Evolutionary conservation across 1,284 basidiomycete species (phyloP).

Genomic region (Meira nashicola): DNA sequence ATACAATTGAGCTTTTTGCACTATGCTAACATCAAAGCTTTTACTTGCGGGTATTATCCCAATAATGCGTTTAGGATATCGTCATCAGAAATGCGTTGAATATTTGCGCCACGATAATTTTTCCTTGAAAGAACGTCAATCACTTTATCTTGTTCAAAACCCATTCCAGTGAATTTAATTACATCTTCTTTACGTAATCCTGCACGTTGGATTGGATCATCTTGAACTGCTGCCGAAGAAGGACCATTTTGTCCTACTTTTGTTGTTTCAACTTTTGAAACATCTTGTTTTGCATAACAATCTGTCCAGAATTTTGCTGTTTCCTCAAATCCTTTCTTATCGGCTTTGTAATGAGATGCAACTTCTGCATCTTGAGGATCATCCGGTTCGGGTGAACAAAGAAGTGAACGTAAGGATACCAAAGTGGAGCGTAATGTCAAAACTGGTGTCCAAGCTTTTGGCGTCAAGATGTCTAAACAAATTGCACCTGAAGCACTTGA

Average conservation of each 20-base stretch:
- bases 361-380: conserved; percentile 94
- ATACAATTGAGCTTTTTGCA: too few species aligned
- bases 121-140: conserved; percentile 81
- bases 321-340: conserved; percentile 77
- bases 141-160: conserved; percentile 70
- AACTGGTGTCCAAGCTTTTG: conserved; percentile 70
- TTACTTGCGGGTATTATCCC: background rate
- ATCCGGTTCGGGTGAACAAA: conserved; percentile 93
- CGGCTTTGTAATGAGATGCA: conserved; percentile 90
- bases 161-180: conserved; percentile 54
- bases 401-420: conserved; percentile 86
- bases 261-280: conserved; percentile 16
- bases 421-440: conserved; percentile 88
- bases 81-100: conserved; percentile 42
- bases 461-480: conserved; percentile 70
- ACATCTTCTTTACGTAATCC: conserved; percentile 57
- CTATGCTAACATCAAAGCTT: too few species aligned
- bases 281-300: conserved; percentile 35
- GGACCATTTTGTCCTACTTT: conserved; percentile 20
- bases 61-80: conserved; percentile 40
- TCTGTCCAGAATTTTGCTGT: conserved; percentile 82
- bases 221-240: conserved; percentile 54
- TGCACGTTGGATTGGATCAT: conserved; percentile 54
- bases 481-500: conserved; percentile 89
- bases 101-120: conserved; percentile 80